Evolutionary conservation across 768 basidiomycete species (phyloP).

Genomic region (Russula dissimulans): DNA sequence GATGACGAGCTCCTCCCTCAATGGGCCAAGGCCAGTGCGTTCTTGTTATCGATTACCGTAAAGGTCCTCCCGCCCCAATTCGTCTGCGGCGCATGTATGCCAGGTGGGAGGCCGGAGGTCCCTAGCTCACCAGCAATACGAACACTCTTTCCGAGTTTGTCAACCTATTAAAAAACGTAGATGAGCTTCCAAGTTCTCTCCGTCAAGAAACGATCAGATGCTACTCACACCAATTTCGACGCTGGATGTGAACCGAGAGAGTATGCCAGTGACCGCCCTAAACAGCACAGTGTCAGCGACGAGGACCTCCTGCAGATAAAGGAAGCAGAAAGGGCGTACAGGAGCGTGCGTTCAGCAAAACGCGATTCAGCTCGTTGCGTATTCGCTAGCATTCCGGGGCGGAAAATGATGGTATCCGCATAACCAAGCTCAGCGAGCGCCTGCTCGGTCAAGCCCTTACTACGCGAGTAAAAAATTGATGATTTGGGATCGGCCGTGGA

Average conservation of each 20-base stretch:
- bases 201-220: background rate
- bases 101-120: conserved; percentile 37
- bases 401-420: conserved; percentile 58
- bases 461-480: conserved; percentile 45
- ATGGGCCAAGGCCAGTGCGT: background rate
- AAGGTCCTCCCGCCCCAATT: conserved; percentile 34
- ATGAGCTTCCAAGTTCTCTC: background rate
- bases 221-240: conserved; percentile 9
- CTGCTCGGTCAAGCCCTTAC: conserved; percentile 68
- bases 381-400: conserved; percentile 42
- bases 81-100: conserved; percentile 33
- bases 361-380: background rate
- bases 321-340: background rate
- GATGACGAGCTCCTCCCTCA: background rate
- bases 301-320: too few relatives aligned
- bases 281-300: background rate
- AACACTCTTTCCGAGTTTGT: conserved; percentile 46
- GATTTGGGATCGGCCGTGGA: conserved; percentile 41
- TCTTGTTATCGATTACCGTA: conserved; percentile 44
- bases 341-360: background rate
- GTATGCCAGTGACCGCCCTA: background rate
- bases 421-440: conserved; percentile 62
- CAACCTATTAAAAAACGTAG: conserved; percentile 30
- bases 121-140: conserved; percentile 47
- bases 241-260: background rate